Conservation (phyloP, 257 asterid genomes). For the Solanum sitiens region DNA sequence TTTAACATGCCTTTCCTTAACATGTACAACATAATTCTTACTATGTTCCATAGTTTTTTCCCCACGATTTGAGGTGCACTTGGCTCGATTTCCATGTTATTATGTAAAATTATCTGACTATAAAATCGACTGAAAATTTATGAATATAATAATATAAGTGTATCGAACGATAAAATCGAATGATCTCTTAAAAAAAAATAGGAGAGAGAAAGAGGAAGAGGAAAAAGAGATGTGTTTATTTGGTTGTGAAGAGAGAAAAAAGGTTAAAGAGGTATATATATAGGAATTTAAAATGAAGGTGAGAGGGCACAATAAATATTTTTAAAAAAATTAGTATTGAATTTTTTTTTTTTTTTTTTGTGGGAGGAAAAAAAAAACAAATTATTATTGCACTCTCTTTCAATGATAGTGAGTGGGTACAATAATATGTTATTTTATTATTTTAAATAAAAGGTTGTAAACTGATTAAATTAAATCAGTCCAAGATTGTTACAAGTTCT, state of each 20-base stretch:
- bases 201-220: not conserved
- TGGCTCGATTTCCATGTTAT: constrained; percentile 21
- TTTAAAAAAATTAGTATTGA: no score
- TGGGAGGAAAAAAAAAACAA: not conserved
- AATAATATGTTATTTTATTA: not conserved
- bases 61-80: not conserved
- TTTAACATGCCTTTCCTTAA: constrained; percentile 26
- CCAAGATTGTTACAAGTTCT: not conserved
- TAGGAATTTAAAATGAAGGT: not conserved
- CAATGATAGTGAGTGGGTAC: not conserved
- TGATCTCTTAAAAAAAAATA: no score
- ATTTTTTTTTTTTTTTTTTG: not conserved
- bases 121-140: no score
- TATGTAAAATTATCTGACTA: not conserved
- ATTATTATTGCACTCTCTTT: not conserved
- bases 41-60: constrained; percentile 17
- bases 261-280: constrained; percentile 1
- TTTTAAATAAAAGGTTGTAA: not conserved
- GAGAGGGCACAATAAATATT: not conserved
- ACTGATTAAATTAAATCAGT: not conserved
- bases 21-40: constrained; percentile 19
- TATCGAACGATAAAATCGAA: not conserved
- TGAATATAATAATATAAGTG: not conserved
- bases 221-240: not conserved
- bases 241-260: constrained; percentile 6